Base-by-base conservation (phyloP, 2,329 filamentous ascomycete genomes). In the Metarhizium sp. region DNA sequence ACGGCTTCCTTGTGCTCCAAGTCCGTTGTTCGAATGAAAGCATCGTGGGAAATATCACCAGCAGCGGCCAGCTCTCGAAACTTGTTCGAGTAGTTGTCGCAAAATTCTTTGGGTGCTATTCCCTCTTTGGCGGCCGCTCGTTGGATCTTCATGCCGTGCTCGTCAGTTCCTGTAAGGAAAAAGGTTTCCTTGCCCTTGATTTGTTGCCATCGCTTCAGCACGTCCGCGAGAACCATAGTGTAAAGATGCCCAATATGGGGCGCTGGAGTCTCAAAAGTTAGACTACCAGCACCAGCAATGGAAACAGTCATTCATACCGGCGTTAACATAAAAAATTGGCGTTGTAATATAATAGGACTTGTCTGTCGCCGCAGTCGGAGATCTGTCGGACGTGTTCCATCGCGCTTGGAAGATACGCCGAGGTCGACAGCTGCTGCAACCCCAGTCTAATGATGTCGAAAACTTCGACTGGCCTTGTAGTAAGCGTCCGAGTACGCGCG, bases 321-420 rank as follows among this genome's bases (percentile, higher is more conserved):
- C 90, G 80, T 99, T 99, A 75, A 99, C 94, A 72, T 99, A 99
- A 76, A 97, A 99, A 57, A 99, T 99, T 2, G 94, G 94, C 8
- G 91, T 95, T 5, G 94, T 97, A 65, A 96, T 79, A 76, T 97
- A 99, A 75, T 87, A 96, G 8, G 92, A 91, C 75, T 97, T 97
- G 58, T 66, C 61, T 36, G 38, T 52, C 2, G 54, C 50, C 51
- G 40, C 49, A 46, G 53, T 46, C 51, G 52, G 25, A 47, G 57
- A 63, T 62, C 60, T 66, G 49, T 61, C 57, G 14, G 67, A 67
- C 64, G 68, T 70, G 56, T 58, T 68, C 65, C 67, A 71, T 57
- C 67, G 67, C 20, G 57, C 6, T 59, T 53, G 60, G 55, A 6
- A 55, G 20, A 56, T 54, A 40, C 58, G 58, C 38, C 60, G 62